phyloP scores from a whole-genome alignment of 495 filamentous ascomycete species.

The Penicillium turbatum region DNA sequence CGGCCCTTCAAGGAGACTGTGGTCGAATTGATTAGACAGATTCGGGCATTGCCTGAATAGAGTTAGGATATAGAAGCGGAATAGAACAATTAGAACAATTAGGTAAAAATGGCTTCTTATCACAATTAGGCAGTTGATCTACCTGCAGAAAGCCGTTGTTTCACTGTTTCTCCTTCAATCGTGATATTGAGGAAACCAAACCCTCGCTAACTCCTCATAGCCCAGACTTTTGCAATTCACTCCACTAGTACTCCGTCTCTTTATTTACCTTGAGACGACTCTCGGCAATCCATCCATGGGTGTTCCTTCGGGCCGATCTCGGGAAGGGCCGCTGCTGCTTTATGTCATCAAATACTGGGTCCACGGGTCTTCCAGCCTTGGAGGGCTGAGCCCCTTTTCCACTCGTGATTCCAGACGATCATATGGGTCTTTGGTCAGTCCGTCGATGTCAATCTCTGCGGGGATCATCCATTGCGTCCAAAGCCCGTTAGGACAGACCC shows the following conservation, averaged over 20 bases:
- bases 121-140: too few relatives aligned
- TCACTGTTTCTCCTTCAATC: too few relatives aligned
- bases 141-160: too few relatives aligned
- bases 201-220: too few relatives aligned
- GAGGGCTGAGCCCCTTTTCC: slow-evolving; percentile 1
- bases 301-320: too few relatives aligned
- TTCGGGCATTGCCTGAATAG: slow-evolving; percentile 71
- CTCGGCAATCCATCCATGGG: too few relatives aligned
- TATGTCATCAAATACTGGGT: not conserved
- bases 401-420: not conserved
- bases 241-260: too few relatives aligned
- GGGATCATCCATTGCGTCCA: not conserved
- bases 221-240: too few relatives aligned
- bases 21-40: slow-evolving; percentile 13
- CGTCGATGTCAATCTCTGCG: not conserved
- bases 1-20: slow-evolving; percentile 39
- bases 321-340: not conserved
- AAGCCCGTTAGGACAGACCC: not conserved
- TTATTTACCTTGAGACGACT: too few relatives aligned
- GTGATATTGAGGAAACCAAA: too few relatives aligned
- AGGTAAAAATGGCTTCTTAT: too few relatives aligned
- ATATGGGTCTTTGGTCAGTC: not conserved
- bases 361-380: not conserved
- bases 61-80: slow-evolving; percentile 42
- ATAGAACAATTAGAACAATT: too few relatives aligned